A percentile compares a stretch with the other conserved stretches of the same genome.
Conservation (phyloP, 2,329 filamentous ascomycete genomes). For the Sclerotinia minor region DNA sequence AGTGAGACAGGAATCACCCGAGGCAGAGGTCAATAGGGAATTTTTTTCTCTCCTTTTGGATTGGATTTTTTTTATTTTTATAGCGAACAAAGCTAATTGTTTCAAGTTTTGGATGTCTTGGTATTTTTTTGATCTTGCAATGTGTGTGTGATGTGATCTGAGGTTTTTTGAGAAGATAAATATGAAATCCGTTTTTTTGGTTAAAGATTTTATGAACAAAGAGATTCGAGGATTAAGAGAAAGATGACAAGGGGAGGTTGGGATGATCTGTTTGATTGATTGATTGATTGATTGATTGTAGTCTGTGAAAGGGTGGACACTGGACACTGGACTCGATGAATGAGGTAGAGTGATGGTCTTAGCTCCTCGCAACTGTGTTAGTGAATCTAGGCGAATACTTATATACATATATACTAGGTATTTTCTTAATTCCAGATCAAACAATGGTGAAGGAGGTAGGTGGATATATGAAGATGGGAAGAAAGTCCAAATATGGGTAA, state of each 20-base stretch:
- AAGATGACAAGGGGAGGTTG: neutral
- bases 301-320: neutral
- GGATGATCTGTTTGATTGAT: neutral
- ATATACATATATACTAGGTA: too few relatives aligned
- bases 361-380: neutral
- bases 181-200: neutral
- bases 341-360: slow-evolving; percentile 13
- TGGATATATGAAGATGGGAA: neutral
- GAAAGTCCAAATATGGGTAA: neutral
- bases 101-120: neutral
- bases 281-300: neutral
- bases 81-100: slow-evolving; percentile 13
- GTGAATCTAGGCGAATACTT: neutral
- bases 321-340: neutral
- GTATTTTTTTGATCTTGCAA: neutral
- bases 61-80: slow-evolving; percentile 3
- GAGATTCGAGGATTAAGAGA: neutral
- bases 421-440: neutral
- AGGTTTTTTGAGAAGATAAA: neutral
- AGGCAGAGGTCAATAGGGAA: slow-evolving; percentile 12
- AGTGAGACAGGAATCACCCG: slow-evolving; percentile 7
- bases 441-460: neutral
- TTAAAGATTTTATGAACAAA: neutral
- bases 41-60: neutral
- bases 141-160: neutral